Percentiles rank a stretch among this genome's conserved stretches.
Evolutionary conservation across 768 basidiomycete species (phyloP).

Genomic region (Trametes cingulata): DNA sequence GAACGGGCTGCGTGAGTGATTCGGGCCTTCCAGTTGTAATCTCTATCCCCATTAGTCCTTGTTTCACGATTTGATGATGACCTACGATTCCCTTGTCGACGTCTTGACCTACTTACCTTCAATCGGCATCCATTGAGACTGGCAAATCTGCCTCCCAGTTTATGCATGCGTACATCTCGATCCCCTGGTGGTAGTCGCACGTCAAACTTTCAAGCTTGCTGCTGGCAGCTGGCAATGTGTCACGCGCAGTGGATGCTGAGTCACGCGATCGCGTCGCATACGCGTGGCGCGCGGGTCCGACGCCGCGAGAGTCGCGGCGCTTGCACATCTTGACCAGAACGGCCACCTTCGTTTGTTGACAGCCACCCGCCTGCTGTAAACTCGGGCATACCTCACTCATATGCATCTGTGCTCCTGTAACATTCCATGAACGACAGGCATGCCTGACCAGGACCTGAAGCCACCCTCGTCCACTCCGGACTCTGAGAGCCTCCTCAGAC

Average conservation of each 20-base stretch:
- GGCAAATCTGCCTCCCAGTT: too few relatives aligned
- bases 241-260: not conserved
- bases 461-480: conserved; percentile 52
- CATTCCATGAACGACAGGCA: not conserved
- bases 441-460: not conserved
- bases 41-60: too few relatives aligned
- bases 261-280: conserved; percentile 5
- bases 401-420: not conserved
- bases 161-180: too few relatives aligned
- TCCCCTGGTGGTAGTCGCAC: too few relatives aligned
- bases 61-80: too few relatives aligned
- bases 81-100: too few relatives aligned
- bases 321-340: not conserved
- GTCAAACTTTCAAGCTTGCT: too few relatives aligned
- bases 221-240: too few relatives aligned
- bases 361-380: not conserved
- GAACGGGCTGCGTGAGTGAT: too few relatives aligned
- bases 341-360: not conserved
- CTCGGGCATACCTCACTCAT: not conserved
- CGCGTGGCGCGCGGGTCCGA: not conserved
- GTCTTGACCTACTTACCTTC: too few relatives aligned
- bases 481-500: conserved; percentile 67
- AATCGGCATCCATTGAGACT: too few relatives aligned
- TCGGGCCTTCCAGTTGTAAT: too few relatives aligned
- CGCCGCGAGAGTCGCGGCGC: not conserved